These are phyloP conservation scores for Pichia paraexigua DNA, from an alignment of 805 yeast species.

Conservation along the genomic window DNA sequence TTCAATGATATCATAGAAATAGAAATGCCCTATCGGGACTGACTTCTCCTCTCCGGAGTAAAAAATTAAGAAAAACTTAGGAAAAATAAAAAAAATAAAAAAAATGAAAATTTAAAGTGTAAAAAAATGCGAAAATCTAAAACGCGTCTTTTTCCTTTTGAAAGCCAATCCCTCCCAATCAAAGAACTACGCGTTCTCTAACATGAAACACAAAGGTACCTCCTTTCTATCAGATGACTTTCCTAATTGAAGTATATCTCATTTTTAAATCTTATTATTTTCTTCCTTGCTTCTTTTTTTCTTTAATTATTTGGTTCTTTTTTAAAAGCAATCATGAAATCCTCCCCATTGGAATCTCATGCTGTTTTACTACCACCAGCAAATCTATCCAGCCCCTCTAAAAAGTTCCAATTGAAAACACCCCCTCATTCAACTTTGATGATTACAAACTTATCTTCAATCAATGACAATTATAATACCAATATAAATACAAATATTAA, in stretches of 20 bases:
- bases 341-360: not conserved
- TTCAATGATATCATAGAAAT: too few relatives aligned
- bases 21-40: too few relatives aligned
- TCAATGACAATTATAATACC: not conserved
- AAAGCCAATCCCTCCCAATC: too few relatives aligned
- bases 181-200: not conserved
- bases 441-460: slow-evolving; percentile 2
- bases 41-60: too few relatives aligned
- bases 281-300: too few relatives aligned
- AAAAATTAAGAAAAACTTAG: too few relatives aligned
- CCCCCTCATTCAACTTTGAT: slow-evolving; percentile 26
- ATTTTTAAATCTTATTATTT: not conserved
- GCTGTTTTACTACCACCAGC: slow-evolving; percentile 16
- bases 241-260: not conserved
- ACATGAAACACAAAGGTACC: not conserved
- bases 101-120: too few relatives aligned
- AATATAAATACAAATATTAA: not conserved
- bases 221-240: not conserved
- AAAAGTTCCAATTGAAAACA: slow-evolving; percentile 23
- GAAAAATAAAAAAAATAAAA: not conserved
- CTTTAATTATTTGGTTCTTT: not conserved
- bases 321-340: not conserved
- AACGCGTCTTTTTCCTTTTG: not conserved
- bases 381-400: slow-evolving; percentile 21
- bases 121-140: not conserved